Evolutionary conservation across 176 grass and related monocot species (phyloP), one percentile per base, ranked within the genome.

Genomic region (Musa schizocarpa): DNA sequence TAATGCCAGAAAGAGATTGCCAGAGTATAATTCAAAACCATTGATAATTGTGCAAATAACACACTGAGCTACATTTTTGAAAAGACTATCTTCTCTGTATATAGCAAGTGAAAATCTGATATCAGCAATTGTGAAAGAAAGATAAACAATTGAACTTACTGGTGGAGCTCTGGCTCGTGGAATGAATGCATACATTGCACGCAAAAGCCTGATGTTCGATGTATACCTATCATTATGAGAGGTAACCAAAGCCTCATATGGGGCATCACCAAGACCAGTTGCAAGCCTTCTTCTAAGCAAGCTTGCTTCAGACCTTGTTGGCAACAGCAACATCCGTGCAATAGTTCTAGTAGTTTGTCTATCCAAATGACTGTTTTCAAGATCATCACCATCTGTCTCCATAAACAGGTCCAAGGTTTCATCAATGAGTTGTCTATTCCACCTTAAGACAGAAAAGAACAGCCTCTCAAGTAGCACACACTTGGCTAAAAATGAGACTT

Each of bases 131-230:
- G 70, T 26, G 0, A 51, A 50, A 29, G 71, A 51, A 76, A 78
- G 26, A 79, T 59, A 81, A 84, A 48, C 85, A 80, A 85, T 75
- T 34, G 71, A 56, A 85, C 88, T 94, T 81, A 99, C 96, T n/a
- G 96, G 96, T 11, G 91, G 88, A 69, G 96, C 91, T 95, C 91
- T 94, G 76, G 87, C 88, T 67, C 81, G 86, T 52, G 96, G 91
- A 81, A 95, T 99, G 79, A 95, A 99, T 77, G 88, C 88, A 87
- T 99, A 88, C 77, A 80, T 75, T 73, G 96, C 87, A 73, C 91
- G 96, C 76, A 99, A 83, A 87, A 99, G 81, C 72, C 88, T 87
- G 77, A 78, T 87, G 74, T 92, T 95, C 3, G 86, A 91, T 56
- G 77, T 73, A 71, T 92, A 84, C 67, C 96, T 87, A n/a, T 95